Evolutionary conservation across 2,329 filamentous ascomycete genomes (phyloP), one percentile per base, ranked within the genome.

Genomic region (Sporothrix luriei): DNA sequence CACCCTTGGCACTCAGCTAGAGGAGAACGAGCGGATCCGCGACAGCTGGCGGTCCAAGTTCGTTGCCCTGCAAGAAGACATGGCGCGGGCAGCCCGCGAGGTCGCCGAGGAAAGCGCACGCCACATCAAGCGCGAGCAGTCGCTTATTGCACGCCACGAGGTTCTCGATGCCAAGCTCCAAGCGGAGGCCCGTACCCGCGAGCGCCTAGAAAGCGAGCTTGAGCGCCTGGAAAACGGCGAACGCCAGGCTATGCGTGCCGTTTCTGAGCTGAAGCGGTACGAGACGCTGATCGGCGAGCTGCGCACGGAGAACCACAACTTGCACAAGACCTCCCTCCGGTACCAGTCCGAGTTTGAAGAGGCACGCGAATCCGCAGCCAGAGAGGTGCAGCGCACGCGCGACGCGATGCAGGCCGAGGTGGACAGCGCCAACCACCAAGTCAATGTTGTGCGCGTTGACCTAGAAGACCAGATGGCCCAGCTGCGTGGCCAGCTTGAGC

Each of bases 1-100:
- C 72, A 90, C 88, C 26, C 84, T 97, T 69, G 88, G 89, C 72
- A 86, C 86, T 59, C 93, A 97, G 77, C 87, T 95, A 54, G 90
- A 95, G 76, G 94, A 97, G 80, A 94, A 93, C 76, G 89, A 94
- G 76, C 88, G 90, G 73, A 87, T 96, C 71, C 90, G 93, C 70
- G 92, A 97, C 77, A 88, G 85, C 71, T 94, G 96, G 87, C 90
- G 93, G 74, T 84, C 84, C 77, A 97, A 95, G 79, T 91, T 97
- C 76, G 88, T 94, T 74, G 88, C 88, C 71, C 83, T 99, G 51
- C 94, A 98, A 79, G 87, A 93, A 73, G 93, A 97, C 74, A 94
- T 98, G 90, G 87, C 89, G 43, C 84, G 84, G 69, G 91, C 93
- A 64, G 90, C 92, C 68, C 88, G 88, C 61, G 90, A 97, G 72